Evolutionary conservation across 768 basidiomycete species (phyloP).

Genomic region (Suillus brevipes): DNA sequence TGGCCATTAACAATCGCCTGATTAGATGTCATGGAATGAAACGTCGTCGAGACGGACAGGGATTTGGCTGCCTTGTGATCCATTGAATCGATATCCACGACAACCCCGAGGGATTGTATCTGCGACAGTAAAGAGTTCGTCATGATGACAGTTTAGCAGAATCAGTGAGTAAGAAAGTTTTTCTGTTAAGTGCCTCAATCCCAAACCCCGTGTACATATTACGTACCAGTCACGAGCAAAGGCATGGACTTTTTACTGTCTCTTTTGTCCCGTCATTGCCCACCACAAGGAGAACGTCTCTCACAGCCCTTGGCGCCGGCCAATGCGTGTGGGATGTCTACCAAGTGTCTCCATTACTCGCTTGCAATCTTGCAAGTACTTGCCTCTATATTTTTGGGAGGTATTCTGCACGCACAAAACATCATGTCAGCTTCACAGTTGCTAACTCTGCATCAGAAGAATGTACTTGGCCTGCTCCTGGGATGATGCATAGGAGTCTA

Average conservation of each 20-base stretch:
- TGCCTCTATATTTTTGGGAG: background rate
- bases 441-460: constrained; percentile 83
- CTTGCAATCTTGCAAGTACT: background rate
- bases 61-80: constrained; percentile 40
- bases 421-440: constrained; percentile 64
- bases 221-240: constrained; percentile 1
- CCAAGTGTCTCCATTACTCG: background rate
- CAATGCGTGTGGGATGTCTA: background rate
- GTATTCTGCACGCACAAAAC: constrained; percentile 60
- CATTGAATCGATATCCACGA: constrained; percentile 51
- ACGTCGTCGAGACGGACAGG: constrained; percentile 31
- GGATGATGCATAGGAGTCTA: constrained; percentile 79
- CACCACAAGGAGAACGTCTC: background rate
- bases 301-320: background rate
- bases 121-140: constrained; percentile 38
- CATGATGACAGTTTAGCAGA: constrained; percentile 10
- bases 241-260: background rate
- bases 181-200: background rate
- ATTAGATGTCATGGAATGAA: constrained; percentile 53
- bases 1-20: constrained; percentile 45
- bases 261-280: background rate
- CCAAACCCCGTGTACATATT: background rate
- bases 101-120: constrained; percentile 34
- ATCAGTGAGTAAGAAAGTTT: background rate
- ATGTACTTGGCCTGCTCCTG: constrained; percentile 60